Percentiles rank a stretch among this genome's conserved stretches.
Evolutionary conservation across 208 protist species (phyloP).

Genomic region (Polymyxa betae): DNA sequence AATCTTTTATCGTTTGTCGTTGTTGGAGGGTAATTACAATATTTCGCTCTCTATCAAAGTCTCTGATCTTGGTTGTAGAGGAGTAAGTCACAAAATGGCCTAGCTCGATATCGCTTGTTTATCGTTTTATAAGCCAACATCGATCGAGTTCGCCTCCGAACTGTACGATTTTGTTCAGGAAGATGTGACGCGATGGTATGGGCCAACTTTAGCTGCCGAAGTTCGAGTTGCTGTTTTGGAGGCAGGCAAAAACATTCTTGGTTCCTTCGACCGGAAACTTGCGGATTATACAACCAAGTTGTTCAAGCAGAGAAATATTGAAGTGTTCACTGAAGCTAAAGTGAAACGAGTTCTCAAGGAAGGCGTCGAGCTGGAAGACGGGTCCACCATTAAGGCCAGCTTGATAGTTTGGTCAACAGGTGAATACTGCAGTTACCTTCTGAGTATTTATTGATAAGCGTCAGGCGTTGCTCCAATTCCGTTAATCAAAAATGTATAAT

Average conservation of each 20-base stretch:
- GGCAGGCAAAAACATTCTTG: background rate
- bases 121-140: background rate
- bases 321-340: background rate
- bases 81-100: background rate
- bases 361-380: background rate
- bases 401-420: constrained; percentile 12
- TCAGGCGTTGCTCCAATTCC: background rate
- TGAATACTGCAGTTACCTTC: background rate
- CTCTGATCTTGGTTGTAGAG: background rate
- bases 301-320: background rate
- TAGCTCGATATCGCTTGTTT: background rate
- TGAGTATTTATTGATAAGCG: background rate
- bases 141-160: background rate
- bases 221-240: background rate
- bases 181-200: background rate
- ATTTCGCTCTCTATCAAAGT: background rate
- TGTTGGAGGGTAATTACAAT: background rate
- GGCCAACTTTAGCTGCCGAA: background rate
- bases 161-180: constrained; percentile 10
- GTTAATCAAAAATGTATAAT: background rate
- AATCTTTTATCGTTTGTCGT: background rate
- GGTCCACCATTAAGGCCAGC: background rate
- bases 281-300: background rate
- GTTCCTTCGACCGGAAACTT: background rate
- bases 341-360: background rate